Conservation (phyloP, 257 asterid genomes). For the Echites panduratus region DNA sequence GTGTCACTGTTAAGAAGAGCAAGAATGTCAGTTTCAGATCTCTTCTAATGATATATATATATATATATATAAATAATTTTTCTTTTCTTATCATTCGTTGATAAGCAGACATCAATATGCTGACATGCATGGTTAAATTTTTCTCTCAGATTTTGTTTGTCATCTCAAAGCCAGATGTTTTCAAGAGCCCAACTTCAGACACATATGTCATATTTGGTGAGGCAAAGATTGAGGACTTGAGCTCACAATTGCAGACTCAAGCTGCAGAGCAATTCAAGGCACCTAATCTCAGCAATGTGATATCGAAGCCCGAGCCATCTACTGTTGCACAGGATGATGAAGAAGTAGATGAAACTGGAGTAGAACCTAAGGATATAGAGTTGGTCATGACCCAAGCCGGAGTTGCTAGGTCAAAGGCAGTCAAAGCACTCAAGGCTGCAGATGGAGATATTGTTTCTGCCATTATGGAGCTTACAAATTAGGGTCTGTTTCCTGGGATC, state of each 20-base stretch:
- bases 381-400: slow-evolving; percentile 59
- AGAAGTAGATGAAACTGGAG: slow-evolving; percentile 59
- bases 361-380: slow-evolving; percentile 58
- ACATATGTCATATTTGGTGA: slow-evolving; percentile 85
- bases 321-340: slow-evolving; percentile 46
- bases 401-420: slow-evolving; percentile 42
- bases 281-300: no score
- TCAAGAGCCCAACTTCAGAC: slow-evolving; percentile 83
- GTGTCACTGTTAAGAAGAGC: slow-evolving; percentile 69
- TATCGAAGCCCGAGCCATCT: slow-evolving; percentile 36
- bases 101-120: background rate
- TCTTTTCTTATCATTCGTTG: background rate
- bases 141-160: slow-evolving; percentile 42
- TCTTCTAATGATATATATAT: slow-evolving; percentile 2
- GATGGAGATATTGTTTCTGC: slow-evolving; percentile 61
- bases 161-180: slow-evolving; percentile 68
- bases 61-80: no score
- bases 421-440: slow-evolving; percentile 44
- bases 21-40: slow-evolving; percentile 36
- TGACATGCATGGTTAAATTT: background rate
- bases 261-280: slow-evolving; percentile 94
- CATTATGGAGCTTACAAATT: slow-evolving; percentile 58
- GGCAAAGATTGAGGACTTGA: slow-evolving; percentile 86
- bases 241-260: slow-evolving; percentile 93
- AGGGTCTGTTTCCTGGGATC: slow-evolving; percentile 12